Base-by-base conservation (phyloP, 495 filamentous ascomycete species). In the Penicillium cataractarum region DNA sequence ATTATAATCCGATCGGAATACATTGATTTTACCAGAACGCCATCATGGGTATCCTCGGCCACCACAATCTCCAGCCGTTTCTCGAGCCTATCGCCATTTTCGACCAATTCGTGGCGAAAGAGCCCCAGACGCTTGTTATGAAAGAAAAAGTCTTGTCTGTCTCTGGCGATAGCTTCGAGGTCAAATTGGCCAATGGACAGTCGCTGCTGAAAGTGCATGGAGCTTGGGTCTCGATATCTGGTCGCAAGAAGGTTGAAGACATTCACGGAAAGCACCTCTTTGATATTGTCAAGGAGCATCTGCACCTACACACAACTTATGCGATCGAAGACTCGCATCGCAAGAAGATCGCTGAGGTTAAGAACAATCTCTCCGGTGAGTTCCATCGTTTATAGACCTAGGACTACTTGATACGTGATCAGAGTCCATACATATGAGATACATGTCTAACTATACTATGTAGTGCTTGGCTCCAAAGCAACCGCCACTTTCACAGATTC, bases 121-220 rank as follows among this genome's bases (percentile, higher is more conserved):
- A 82, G 49, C 66, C 75, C 37, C 78, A 84, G 56, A 80, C 78
- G 1, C 61, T 89, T 7, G 60, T 83, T 6, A 66, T 89, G 37
- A 84, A 79, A 63, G 85, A 89, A 61, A 83, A 84, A 52, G 70
- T 85, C 5, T 62, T 84, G 50, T 85, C 83, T 19, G 71, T 84
- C 26, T 76, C 82, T 17, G 81, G 82, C 24, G 84, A 87, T 74
- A 82, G 76, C 70, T 87, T 87, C 70, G 78, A 82, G 58, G 77
- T 87, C 68, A 78, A 78, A 49, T 66, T 75, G 0, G 65, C 72
- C 6, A 76, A 69, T 50, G 83, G 84, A 8, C 65, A 75, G 19
- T 73, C 76, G 6, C 61, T 86, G 46, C 71, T 88, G 55, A 78
- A 82, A 60, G 80, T 88, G 13, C 75, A 84, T 46, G 83, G 82